phyloP scores from a whole-genome alignment of 2,329 filamentous ascomycete species.

The Aspergillus aculeatinus region DNA sequence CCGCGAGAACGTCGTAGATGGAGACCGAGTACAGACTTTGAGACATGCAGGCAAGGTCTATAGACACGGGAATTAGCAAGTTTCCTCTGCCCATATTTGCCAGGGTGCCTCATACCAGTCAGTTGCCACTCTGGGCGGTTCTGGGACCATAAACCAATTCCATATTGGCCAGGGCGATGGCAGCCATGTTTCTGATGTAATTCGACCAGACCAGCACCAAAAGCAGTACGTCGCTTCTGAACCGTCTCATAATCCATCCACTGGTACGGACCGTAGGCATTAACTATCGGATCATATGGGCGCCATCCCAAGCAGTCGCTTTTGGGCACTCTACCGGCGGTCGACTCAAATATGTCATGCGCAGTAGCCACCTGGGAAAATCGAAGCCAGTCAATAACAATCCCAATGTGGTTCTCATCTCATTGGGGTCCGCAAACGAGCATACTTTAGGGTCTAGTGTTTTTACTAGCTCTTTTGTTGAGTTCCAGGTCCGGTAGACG shows the following conservation, averaged over 20 bases:
- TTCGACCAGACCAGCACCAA: constrained; percentile 82
- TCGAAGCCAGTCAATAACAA: neutral
- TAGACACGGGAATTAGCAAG: neutral
- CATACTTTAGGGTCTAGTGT: constrained; percentile 67
- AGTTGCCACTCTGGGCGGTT: constrained; percentile 90
- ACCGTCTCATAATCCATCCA: constrained; percentile 83
- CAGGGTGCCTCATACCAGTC: constrained; percentile 53
- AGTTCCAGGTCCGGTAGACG: constrained; percentile 81
- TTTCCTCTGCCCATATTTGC: neutral
- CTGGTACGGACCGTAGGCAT: constrained; percentile 72
- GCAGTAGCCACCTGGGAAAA: constrained; percentile 57
- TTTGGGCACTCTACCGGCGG: constrained; percentile 62
- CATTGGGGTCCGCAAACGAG: neutral
- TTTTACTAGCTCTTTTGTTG: constrained; percentile 68
- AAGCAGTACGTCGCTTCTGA: constrained; percentile 74
- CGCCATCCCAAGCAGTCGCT: constrained; percentile 76
- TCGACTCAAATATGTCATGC: constrained; percentile 76
- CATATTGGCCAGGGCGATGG: constrained; percentile 62
- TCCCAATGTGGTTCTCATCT: neutral
- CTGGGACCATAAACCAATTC: constrained; percentile 80
- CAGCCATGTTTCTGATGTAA: constrained; percentile 73
- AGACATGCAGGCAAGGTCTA: constrained; percentile 82
- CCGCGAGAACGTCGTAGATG: constrained; percentile 92
- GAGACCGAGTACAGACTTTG: constrained; percentile 88
- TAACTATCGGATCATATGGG: constrained; percentile 71